These are phyloP conservation scores for Aspergillus uvarum DNA, from an alignment of 2,329 filamentous ascomycete species.

Conservation along the genomic window DNA sequence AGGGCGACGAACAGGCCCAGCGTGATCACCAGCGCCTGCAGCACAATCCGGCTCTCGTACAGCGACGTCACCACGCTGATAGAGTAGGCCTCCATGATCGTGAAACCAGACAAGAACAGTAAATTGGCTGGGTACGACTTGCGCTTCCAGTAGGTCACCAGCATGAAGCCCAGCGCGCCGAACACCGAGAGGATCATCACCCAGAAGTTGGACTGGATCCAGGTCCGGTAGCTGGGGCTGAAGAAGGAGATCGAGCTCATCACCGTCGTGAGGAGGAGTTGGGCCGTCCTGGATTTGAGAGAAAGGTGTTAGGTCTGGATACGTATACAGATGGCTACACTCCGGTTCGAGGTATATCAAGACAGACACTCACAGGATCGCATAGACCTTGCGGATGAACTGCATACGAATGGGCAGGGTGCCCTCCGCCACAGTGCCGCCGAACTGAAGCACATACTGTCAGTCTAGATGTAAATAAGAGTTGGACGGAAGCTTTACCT, in stretches of 20 bases:
- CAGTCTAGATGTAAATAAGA: neutral
- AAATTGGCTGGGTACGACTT: slow-evolving; percentile 95
- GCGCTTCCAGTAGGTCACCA: slow-evolving; percentile 91
- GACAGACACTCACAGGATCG: slow-evolving; percentile 67
- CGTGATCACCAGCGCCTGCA: slow-evolving; percentile 87
- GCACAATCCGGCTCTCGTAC: slow-evolving; percentile 78
- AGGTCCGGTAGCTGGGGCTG: slow-evolving; percentile 72
- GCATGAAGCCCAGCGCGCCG: slow-evolving; percentile 78
- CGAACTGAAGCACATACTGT: slow-evolving; percentile 61
- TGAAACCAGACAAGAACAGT: slow-evolving; percentile 87
- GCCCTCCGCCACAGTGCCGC: slow-evolving; percentile 87
- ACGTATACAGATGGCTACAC: no score
- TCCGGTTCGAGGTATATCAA: neutral
- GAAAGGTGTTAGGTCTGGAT: no score
- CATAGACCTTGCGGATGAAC: slow-evolving; percentile 96
- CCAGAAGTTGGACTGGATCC: slow-evolving; percentile 82
- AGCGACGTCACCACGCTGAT: slow-evolving; percentile 91
- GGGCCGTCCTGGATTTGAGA: slow-evolving; percentile 62
- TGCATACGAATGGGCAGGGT: slow-evolving; percentile 95
- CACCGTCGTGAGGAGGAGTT: slow-evolving; percentile 79
- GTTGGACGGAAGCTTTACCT: slow-evolving; percentile 55
- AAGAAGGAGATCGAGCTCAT: slow-evolving; percentile 86
- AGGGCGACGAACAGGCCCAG: slow-evolving; percentile 63
- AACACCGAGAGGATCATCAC: slow-evolving; percentile 86
- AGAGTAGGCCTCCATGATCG: slow-evolving; percentile 86